A percentile compares a stretch with the other conserved stretches of the same genome.
phyloP scores from a whole-genome alignment of 176 grass and related monocot species.

The Cenchrus purpureus region DNA sequence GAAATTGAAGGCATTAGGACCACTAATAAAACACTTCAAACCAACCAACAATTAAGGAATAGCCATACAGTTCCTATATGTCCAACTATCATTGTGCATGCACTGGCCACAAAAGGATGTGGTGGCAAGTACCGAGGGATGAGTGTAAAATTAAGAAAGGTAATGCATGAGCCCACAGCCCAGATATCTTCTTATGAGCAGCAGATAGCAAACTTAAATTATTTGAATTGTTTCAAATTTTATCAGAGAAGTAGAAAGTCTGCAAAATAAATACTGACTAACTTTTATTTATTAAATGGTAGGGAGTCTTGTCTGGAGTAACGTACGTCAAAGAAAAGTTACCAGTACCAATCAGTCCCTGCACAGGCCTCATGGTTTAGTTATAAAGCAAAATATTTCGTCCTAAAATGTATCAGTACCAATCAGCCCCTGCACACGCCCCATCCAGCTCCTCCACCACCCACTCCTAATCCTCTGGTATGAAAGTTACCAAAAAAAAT shows the following conservation, averaged over 20 bases:
- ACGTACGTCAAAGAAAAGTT: too few relatives aligned
- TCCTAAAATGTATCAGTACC: not conserved
- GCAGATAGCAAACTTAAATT: not conserved
- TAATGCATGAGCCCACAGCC: not conserved
- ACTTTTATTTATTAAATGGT: not conserved
- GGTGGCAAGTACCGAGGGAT: not conserved
- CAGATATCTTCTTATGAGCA: not conserved
- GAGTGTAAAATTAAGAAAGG: conserved; percentile 12
- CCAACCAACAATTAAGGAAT: conserved; percentile 1
- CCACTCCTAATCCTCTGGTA: not conserved
- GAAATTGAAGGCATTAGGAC: not conserved
- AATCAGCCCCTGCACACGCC: too few relatives aligned
- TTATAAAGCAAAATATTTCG: conserved; percentile 32
- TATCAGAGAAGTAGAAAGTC: not conserved
- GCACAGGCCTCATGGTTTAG: not conserved
- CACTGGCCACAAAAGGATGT: not conserved
- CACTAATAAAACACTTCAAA: conserved; percentile 15
- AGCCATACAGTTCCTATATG: not conserved
- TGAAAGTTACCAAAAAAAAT: not conserved
- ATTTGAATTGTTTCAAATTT: not conserved
- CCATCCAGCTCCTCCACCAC: conserved; percentile 1
- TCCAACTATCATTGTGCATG: not conserved
- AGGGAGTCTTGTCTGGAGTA: not conserved
- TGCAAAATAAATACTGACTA: not conserved
- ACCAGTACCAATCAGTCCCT: not conserved